Conservation (phyloP, 2,329 filamentous ascomycete genomes). For the Metarhizium sp. region DNA sequence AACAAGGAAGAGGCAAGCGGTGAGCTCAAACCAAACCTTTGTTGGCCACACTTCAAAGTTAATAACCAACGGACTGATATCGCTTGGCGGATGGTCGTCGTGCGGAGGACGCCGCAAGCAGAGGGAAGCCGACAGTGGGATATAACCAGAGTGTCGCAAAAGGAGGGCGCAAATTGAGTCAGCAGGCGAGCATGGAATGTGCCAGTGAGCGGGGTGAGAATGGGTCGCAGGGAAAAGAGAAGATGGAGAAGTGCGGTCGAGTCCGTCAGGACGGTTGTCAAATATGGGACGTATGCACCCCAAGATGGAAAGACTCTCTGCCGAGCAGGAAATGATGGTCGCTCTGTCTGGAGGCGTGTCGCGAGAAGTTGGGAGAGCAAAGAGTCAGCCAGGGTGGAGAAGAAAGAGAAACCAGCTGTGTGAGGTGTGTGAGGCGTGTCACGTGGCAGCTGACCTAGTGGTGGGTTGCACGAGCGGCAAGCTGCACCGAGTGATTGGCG, state of each 20-base stretch:
- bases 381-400: neutral
- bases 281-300: neutral
- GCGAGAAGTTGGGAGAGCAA: neutral
- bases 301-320: constrained; percentile 1
- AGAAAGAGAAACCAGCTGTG: neutral
- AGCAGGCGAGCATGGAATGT: neutral
- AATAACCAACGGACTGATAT: neutral
- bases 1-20: constrained; percentile 27
- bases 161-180: neutral
- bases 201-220: neutral
- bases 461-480: too few relatives aligned
- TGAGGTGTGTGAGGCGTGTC: neutral
- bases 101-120: neutral
- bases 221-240: neutral
- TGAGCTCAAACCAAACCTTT: constrained; percentile 26
- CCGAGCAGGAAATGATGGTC: neutral
- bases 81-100: neutral
- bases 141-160: neutral
- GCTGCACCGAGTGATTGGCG: too few relatives aligned
- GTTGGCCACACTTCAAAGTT: neutral
- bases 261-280: neutral
- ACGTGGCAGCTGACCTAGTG: neutral
- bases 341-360: constrained; percentile 1
- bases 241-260: neutral
- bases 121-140: neutral